Base-by-base conservation (phyloP, 2,329 filamentous ascomycete species). In the Thielaviopsis ethacetica region DNA sequence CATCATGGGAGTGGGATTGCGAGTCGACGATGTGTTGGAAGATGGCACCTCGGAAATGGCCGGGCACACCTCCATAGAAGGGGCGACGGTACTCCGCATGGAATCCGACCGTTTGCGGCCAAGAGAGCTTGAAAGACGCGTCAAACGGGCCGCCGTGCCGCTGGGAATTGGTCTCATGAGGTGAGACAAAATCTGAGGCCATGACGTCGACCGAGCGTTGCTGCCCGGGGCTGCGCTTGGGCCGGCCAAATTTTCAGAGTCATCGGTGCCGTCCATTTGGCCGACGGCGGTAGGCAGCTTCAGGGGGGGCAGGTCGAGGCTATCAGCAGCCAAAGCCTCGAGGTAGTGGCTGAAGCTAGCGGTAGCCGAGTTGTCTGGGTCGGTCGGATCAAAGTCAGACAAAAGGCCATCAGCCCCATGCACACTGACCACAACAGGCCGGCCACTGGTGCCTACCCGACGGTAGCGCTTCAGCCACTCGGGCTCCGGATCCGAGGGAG, bases 391-490 rank as follows among this genome's bases (percentile, higher is more conserved):
- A 50, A 60, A 53, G 17, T 60, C 52, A n/a, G 30, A 21, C 44
- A 44, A 44, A 19, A 50, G 24, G 15, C 55, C 59, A 21, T 54
- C 58, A 34, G 38, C 50, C 15, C 50, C 56, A 44, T 58, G 27
- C 15, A 55, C 58, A n/a, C 58, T 54, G 6, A 56, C 22, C 26
- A 59, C 53, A 55, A 59, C 53, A 15, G 49, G 56, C 9, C 47
- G 53, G 10, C 49, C 21, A 24, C 26, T 38, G 7, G 38, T 30
- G 15, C 53, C 47, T 5, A 52, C 47, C 13, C 47, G 56, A 24
- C 53, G 53, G 47, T 56, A 61, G 30, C 53, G 53, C 56, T 53
- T 41, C 19, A 59, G 47, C 59, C 59, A 61, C 3, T 61, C 57
- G 3, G 59, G 53, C 38, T 58, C 27, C 17, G 38, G 7, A 6